phyloP scores from a whole-genome alignment of 2,329 filamentous ascomycete genomes.

The Ceratocystis variospora region DNA sequence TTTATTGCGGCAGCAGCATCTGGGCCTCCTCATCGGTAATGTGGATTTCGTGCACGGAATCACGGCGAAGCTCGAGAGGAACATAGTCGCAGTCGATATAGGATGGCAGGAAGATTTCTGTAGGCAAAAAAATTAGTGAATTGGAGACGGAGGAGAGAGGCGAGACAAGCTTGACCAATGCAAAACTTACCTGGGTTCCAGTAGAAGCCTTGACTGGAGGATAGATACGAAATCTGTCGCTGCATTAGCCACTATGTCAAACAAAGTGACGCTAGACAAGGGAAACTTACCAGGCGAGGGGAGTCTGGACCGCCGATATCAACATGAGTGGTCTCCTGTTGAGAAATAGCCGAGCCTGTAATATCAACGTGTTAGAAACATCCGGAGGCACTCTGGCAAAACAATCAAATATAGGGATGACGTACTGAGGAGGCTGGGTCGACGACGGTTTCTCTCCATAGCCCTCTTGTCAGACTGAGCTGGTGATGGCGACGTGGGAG shows the following conservation, averaged over 20 bases:
- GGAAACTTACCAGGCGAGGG: conserved; percentile 53
- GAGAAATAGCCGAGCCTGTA: conserved; percentile 54
- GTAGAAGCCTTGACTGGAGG: conserved; percentile 64
- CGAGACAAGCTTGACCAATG: not conserved
- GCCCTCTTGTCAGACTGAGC: conserved; percentile 13
- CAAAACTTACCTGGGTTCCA: conserved; percentile 57
- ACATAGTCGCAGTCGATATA: conserved; percentile 63
- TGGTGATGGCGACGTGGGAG: conserved; percentile 33
- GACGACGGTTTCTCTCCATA: conserved; percentile 28
- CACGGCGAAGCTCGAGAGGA: conserved; percentile 60
- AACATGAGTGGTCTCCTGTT: conserved; percentile 66
- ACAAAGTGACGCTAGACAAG: not conserved
- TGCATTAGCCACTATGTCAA: not conserved
- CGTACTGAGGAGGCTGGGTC: conserved; percentile 49
- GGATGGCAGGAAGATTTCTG: conserved; percentile 69
- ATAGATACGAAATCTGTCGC: conserved; percentile 60
- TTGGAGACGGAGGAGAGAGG: not conserved
- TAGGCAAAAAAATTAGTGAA: conserved; percentile 1
- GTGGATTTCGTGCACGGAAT: conserved; percentile 64
- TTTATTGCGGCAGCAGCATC: conserved; percentile 50
- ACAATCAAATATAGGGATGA: conserved; percentile 9
- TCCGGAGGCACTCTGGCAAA: not conserved
- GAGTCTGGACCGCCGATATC: conserved; percentile 63
- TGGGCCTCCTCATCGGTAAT: conserved; percentile 65
- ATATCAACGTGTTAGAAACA: conserved; percentile 20